phyloP scores from a whole-genome alignment of 768 basidiomycete genomes.

The Mycena albidolilacea region DNA sequence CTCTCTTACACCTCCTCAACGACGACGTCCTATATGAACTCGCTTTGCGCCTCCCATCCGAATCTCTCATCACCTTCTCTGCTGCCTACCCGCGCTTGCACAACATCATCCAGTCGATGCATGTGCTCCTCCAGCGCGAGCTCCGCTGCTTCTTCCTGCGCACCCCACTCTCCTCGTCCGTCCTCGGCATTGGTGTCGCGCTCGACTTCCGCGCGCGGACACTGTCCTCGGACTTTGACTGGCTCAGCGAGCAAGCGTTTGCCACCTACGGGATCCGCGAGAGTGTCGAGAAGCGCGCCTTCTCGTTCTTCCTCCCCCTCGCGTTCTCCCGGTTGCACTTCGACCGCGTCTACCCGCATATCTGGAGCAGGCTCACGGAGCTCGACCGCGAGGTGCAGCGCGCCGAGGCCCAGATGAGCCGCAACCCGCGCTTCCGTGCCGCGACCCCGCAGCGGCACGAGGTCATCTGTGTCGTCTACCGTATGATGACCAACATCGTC shows the following conservation, averaged over 20 bases:
- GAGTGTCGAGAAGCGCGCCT: constrained; percentile 58
- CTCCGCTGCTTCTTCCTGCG: constrained; percentile 63
- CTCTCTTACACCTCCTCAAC: constrained; percentile 51
- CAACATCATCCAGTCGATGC: constrained; percentile 46
- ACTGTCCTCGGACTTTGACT: constrained; percentile 62
- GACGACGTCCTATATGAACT: constrained; percentile 55
- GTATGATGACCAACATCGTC: constrained; percentile 65
- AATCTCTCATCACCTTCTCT: constrained; percentile 55
- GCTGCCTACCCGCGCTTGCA: constrained; percentile 58
- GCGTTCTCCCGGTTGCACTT: constrained; percentile 60
- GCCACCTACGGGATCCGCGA: constrained; percentile 50
- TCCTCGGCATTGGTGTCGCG: constrained; percentile 59
- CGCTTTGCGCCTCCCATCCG: constrained; percentile 52
- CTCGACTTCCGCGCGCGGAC: constrained; percentile 49
- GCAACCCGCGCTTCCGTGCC: constrained; percentile 34
- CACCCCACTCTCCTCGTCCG: constrained; percentile 52
- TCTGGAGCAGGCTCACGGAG: constrained; percentile 52
- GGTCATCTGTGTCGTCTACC: constrained; percentile 54
- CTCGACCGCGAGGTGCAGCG: constrained; percentile 50
- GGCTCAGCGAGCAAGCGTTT: constrained; percentile 62
- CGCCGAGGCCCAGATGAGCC: constrained; percentile 44
- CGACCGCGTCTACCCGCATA: constrained; percentile 46
- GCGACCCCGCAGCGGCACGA: constrained; percentile 44
- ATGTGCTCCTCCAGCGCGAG: constrained; percentile 58
- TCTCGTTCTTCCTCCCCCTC: constrained; percentile 60